These are phyloP conservation scores for Salix viminalis DNA, from an alignment of 345 rosid genomes.

Conservation along the genomic window DNA sequence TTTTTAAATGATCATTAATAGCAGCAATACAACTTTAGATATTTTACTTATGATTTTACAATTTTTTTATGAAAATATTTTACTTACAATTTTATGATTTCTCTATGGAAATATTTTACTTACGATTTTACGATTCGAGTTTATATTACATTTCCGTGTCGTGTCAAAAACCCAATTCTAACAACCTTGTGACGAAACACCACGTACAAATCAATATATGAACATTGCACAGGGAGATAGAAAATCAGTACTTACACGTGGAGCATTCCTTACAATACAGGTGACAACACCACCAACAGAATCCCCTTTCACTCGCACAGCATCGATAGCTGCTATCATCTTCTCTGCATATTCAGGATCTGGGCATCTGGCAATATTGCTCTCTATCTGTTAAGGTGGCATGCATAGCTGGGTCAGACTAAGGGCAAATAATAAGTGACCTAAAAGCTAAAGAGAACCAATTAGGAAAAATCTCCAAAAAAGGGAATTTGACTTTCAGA, in stretches of 20 bases:
- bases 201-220: too few relatives aligned
- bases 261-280: constrained; percentile 84
- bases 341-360: constrained; percentile 93
- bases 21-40: too few relatives aligned
- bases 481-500: background rate
- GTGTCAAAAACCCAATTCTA: too few relatives aligned
- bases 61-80: too few relatives aligned
- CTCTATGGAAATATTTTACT: too few relatives aligned
- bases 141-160: too few relatives aligned
- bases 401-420: background rate
- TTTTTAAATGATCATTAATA: too few relatives aligned
- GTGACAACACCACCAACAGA: constrained; percentile 96
- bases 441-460: background rate
- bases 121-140: too few relatives aligned
- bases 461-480: background rate
- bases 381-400: constrained; percentile 61
- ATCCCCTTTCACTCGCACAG: constrained; percentile 77
- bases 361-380: constrained; percentile 93
- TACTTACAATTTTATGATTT: too few relatives aligned
- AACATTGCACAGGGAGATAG: background rate
- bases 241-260: constrained; percentile 51
- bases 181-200: too few relatives aligned
- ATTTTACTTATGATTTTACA: too few relatives aligned
- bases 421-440: background rate
- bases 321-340: constrained; percentile 92